Base-by-base conservation (phyloP, 1,284 basidiomycete species). In the Trichosporon coremiiforme region DNA sequence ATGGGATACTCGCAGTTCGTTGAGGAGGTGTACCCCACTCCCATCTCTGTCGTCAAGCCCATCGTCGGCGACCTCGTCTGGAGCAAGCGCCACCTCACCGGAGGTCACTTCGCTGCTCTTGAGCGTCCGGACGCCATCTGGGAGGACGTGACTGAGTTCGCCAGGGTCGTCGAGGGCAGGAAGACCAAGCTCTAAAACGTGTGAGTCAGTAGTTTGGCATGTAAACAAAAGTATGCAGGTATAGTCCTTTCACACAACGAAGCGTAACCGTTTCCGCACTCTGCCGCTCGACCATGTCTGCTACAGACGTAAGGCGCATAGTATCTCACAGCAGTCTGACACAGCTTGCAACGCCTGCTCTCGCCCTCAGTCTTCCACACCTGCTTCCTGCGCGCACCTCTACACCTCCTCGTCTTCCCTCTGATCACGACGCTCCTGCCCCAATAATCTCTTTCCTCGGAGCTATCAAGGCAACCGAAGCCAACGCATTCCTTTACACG, bases 41-140 rank as follows among this genome's bases (percentile, higher is more conserved):
- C 84, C 2, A 72, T 77, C n/a, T 69, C 69, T 0, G 84, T 82
- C 77, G 79, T 82, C 0, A 75, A 76, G 66, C 71, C 71, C 25
- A 81, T 77, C n/a, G 78, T 75, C 7, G 36, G 36, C 36, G 82
- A 85, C 65, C 22, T 85, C 35, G 75, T 74, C 12, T 76, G 79
- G 75, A 83, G 79, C 55, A 77, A 77, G 33, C 76, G 75, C 57
- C 83, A 85, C 68, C 71, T 72, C 0, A 70, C 78, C 73, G 83
- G 83, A 10, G 84, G 82, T 0, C 84, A 85, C 70, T 81, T 85
- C 66, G 77, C 85, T 2, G 85, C 85, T 0, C 75, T 85, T 36
- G 86, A 86, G 74, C 77, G 80, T 66, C 85, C 85, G 7, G 72
- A 75, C n/a, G 66, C 73, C 67, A 73, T 84, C 20, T 84, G 79